These are phyloP conservation scores for Pestalotiopsis sp. DNA, from an alignment of 2,329 filamentous ascomycete genomes.

Conservation along the genomic window DNA sequence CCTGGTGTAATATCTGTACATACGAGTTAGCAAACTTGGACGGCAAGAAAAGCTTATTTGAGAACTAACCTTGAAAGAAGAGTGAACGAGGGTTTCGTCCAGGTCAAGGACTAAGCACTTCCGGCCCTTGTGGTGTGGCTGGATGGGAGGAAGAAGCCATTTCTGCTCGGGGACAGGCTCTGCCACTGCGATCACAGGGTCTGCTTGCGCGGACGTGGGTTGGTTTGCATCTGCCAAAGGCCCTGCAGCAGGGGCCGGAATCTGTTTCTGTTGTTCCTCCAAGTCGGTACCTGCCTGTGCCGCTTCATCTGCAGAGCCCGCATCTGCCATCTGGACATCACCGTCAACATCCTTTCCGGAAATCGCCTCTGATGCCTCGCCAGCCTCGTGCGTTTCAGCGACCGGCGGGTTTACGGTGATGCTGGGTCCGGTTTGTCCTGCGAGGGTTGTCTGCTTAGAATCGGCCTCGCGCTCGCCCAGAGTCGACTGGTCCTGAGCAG, in stretches of 20 bases:
- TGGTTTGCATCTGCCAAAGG: conserved; percentile 41
- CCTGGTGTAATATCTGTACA: conserved; percentile 91
- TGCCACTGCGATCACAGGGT: conserved; percentile 43
- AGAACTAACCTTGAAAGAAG: conserved; percentile 89
- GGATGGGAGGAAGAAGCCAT: conserved; percentile 80
- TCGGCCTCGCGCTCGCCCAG: conserved; percentile 46
- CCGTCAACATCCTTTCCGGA: conserved; percentile 54
- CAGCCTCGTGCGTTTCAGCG: conserved; percentile 37
- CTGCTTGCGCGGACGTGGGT: conserved; percentile 39
- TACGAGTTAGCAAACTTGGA: conserved; percentile 12
- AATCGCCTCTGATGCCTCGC: conserved; percentile 36
- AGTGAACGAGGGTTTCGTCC: conserved; percentile 96
- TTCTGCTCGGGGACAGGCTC: conserved; percentile 57
- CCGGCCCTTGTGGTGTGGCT: conserved; percentile 78
- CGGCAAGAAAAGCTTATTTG: neutral
- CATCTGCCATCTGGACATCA: conserved; percentile 71
- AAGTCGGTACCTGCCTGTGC: conserved; percentile 41
- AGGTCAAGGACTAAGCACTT: conserved; percentile 96
- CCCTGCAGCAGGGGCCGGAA: conserved; percentile 51
- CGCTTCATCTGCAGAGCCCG: conserved; percentile 48
- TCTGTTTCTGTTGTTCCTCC: conserved; percentile 40
- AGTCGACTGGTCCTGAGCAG: conserved; percentile 49
- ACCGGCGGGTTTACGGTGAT: conserved; percentile 45
- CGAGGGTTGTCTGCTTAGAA: conserved; percentile 47
- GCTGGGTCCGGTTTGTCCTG: conserved; percentile 37